Evolutionary conservation across 2,329 filamentous ascomycete species (phyloP), one percentile per base, ranked within the genome.

Genomic region (Fusarium globosum): DNA sequence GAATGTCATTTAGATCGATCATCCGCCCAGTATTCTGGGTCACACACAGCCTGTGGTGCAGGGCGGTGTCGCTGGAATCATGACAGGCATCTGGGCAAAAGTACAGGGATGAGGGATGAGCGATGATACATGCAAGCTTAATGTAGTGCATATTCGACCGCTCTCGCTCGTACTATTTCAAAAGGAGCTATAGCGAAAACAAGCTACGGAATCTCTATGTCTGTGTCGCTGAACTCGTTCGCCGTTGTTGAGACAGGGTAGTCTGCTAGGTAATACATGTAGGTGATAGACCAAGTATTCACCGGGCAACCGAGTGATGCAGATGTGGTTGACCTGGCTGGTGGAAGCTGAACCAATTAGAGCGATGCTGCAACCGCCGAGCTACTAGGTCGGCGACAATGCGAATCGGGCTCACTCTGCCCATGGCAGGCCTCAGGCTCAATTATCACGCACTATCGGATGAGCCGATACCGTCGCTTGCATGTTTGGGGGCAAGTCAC

Each of bases 401-500:
- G 53, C 38, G 48, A 58, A 51, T 57, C 16, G 41, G 51, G 36
- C 56, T 60, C 42, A 33, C 38, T 61, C 55, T 65, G 49, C 57
- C 51, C 38, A 52, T 68, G 63, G 59, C 23, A 68, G 71, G 71
- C 71, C 71, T 73, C 71, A 64, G 35, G 42, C 49, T 57, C 36
- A 42, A 51, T 43, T 60, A 75, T 73, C 73, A 71, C 71, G 65
- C 69, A 73, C 61, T 69, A 76, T 76, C 66, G 73, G 67, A 75
- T 43, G 69, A 76, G 69, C 68, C 65, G 61, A 68, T 61, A 45
- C 43, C 30, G 65, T 76, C 33, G 65, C 72, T 68, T 74, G 52
- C 52, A 66, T 60, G 48, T 18, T 68, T 65, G 65, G 62, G 63
- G 75, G 69, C 65, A 73, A 61, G 62, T 76, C 69, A 73, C 45